phyloP scores from a whole-genome alignment of 148 eudicot genomes.

The Simmondsia chinensis region DNA sequence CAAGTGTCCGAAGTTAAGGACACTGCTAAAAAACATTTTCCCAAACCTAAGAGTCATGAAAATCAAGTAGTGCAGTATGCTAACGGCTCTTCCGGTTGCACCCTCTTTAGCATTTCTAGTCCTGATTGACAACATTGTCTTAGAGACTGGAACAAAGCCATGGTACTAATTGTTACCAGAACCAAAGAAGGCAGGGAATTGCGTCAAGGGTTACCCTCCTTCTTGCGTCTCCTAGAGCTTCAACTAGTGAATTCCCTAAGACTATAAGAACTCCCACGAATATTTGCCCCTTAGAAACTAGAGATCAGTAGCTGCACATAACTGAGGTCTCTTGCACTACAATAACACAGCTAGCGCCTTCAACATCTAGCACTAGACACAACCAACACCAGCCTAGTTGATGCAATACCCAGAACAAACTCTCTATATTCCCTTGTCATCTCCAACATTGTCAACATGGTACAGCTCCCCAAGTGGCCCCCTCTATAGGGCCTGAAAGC shows the following conservation, averaged over 20 bases:
- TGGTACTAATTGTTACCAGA: too few relatives aligned
- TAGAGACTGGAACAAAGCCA: slow-evolving; percentile 5
- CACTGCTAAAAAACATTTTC: slow-evolving; percentile 4
- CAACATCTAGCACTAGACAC: slow-evolving; percentile 21
- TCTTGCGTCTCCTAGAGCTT: background rate
- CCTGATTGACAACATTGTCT: slow-evolving; percentile 10
- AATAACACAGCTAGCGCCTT: slow-evolving; percentile 12
- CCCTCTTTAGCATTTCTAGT: slow-evolving; percentile 5
- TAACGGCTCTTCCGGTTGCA: slow-evolving; percentile 11
- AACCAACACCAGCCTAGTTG: slow-evolving; percentile 13
- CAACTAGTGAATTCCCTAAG: slow-evolving; percentile 12
- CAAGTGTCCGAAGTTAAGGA: slow-evolving; percentile 19
- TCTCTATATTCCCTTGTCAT: slow-evolving; percentile 27
- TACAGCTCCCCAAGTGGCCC: slow-evolving; percentile 19
- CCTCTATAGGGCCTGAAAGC: slow-evolving; percentile 15
- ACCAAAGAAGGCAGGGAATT: background rate
- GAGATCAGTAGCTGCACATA: slow-evolving; percentile 17
- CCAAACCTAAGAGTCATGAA: slow-evolving; percentile 12
- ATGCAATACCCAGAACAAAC: slow-evolving; percentile 14
- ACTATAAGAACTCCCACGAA: slow-evolving; percentile 6
- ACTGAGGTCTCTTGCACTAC: slow-evolving; percentile 7
- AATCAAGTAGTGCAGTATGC: slow-evolving; percentile 19
- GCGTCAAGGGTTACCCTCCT: background rate
- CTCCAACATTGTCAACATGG: slow-evolving; percentile 21
- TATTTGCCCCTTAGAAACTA: slow-evolving; percentile 18